Base-by-base conservation (phyloP, 495 filamentous ascomycete species). In the Penicillium desertorum region DNA sequence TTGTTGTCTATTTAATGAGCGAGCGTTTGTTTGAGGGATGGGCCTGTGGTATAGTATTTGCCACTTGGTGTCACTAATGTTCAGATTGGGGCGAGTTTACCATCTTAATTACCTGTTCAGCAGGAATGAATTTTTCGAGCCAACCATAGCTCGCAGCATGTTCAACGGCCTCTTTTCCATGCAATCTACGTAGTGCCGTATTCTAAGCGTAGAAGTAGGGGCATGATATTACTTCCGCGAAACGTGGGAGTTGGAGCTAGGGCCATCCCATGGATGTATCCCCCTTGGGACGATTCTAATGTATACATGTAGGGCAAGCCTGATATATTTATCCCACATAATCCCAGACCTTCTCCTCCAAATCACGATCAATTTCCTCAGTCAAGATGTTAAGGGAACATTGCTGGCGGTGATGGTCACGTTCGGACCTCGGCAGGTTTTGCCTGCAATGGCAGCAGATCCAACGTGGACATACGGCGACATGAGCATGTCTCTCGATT, bases 161-260 rank as follows among this genome's bases (percentile, higher is more conserved):
- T 39, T 17, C 7, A 17, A 7, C 6, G n/a, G 6, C 6, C 17
- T 39, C 36, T 39, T 39, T 5, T n/a, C 4, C 4, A 39, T 9
- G 7, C 36, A n/a, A n/a, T 37, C 16, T 6, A 29, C 7, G 5
- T 29, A 39, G 16, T 17, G 16, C 36, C n/a, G n/a, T 39, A 7
- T 17, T 17, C 0, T 39, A 8, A 39, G 8, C 36, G 3, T 34
- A 30, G 8, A 12, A 12, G 30, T 39, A 37, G 27, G 27, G 7
- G 16, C 16, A 39, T 39, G 16, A 3, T n/a, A 16, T n/a, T n/a
- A 37, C 14, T 37, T 37, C 2, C 16, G 34, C 14, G 5, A 16
- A n/a, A 37, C 14, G 5, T 37, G 14, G 34, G 68, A 14, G 12
- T 51, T 25, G 9, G 43, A 45, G 23, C 23, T 25, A 25, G 23